Percentiles rank a stretch among this genome's conserved stretches.
Conservation (phyloP, 2,329 filamentous ascomycete species). For the Sclerotinia spermophila region DNA sequence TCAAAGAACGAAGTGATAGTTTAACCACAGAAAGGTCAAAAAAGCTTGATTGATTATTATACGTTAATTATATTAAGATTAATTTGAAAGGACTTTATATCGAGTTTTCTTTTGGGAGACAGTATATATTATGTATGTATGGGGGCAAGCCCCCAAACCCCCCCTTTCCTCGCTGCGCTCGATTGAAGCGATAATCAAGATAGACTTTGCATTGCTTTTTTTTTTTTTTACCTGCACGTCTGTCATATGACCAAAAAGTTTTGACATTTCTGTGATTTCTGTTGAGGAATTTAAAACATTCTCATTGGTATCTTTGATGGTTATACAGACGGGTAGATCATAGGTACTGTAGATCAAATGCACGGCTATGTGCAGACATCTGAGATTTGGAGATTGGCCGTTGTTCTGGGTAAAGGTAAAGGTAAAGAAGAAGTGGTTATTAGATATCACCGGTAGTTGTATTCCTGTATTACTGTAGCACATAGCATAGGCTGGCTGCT, state of each 20-base stretch:
- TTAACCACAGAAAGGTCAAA: background rate
- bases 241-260: background rate
- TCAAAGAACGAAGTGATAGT: background rate
- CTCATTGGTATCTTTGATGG: background rate
- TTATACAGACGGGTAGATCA: background rate
- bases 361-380: constrained; percentile 10
- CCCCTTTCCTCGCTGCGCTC: constrained; percentile 12
- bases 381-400: constrained; percentile 4
- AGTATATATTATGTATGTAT: background rate
- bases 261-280: background rate
- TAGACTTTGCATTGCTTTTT: background rate
- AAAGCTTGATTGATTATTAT: background rate
- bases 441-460: background rate
- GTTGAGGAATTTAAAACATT: background rate
- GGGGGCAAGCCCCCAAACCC: background rate
- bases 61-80: background rate
- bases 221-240: background rate
- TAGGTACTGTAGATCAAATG: constrained; percentile 3
- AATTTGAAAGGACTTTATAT: background rate
- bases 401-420: constrained; percentile 2
- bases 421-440: background rate
- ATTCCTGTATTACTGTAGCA: background rate
- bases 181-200: background rate
- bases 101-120: background rate
- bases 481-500: background rate